These are phyloP conservation scores for Desmodesmus armatus DNA, from an alignment of 139 green algal genomes.

Conservation along the genomic window DNA sequence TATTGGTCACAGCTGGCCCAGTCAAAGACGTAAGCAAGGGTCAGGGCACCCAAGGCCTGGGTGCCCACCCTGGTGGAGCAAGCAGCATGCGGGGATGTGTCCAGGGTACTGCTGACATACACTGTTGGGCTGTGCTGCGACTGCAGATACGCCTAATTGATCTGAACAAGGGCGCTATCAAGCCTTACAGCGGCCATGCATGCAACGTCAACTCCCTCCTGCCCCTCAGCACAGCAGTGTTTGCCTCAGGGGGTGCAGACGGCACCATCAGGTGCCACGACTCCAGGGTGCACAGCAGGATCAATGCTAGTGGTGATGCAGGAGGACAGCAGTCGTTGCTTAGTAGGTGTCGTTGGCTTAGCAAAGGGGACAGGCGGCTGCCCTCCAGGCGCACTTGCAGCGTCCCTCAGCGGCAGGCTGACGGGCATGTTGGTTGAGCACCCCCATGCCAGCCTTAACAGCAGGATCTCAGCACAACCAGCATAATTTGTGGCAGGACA, in stretches of 20 bases:
- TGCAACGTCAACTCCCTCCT: slow-evolving; percentile 16
- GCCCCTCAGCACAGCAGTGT: slow-evolving; percentile 7
- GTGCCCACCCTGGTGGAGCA: background rate
- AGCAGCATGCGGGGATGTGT: background rate
- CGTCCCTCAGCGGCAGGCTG: too few relatives aligned
- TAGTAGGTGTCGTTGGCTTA: too few relatives aligned
- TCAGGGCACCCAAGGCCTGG: background rate
- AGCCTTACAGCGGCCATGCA: slow-evolving; percentile 16
- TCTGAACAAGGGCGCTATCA: slow-evolving; percentile 11
- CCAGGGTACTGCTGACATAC: background rate
- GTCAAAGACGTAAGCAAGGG: background rate
- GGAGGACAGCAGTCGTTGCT: too few relatives aligned
- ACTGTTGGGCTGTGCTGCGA: background rate
- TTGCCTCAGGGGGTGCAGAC: slow-evolving; percentile 32
- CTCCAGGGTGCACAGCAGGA: background rate
- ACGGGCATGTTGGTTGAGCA: too few relatives aligned
- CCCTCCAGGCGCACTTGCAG: too few relatives aligned
- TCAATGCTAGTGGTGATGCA: too few relatives aligned
- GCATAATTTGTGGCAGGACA: background rate
- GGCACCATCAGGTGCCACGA: slow-evolving; percentile 36
- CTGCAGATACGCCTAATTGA: slow-evolving; percentile 36
- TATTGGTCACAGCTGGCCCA: slow-evolving; percentile 22
- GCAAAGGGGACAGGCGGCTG: too few relatives aligned
- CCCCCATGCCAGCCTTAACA: too few relatives aligned
- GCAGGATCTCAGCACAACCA: background rate